phyloP scores from a whole-genome alignment of 208 protist species.

The Trypanosoma scelopori region DNA sequence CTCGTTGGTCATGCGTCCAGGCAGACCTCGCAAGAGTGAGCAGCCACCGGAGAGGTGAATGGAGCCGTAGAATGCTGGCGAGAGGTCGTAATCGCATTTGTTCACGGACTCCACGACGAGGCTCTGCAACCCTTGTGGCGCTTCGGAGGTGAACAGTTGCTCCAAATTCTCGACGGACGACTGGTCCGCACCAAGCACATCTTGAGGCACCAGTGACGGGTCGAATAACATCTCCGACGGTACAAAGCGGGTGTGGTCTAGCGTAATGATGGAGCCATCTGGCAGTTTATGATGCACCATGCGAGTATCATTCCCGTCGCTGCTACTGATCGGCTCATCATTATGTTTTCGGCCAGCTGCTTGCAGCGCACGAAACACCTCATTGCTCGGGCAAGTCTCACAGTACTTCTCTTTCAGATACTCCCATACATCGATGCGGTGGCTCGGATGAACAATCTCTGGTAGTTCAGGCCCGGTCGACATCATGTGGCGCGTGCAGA shows the following conservation, averaged over 20 bases:
- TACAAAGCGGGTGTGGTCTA: constrained; percentile 64
- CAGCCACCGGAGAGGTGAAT: constrained; percentile 94
- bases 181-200: constrained; percentile 46
- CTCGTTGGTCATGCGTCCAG: constrained; percentile 64
- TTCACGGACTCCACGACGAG: constrained; percentile 69
- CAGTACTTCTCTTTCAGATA: constrained; percentile 89
- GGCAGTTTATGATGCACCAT: constrained; percentile 65
- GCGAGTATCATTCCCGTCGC: constrained; percentile 27
- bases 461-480: constrained; percentile 33
- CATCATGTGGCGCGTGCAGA: constrained; percentile 61
- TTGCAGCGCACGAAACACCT: not conserved
- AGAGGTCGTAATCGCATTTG: constrained; percentile 83
- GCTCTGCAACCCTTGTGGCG: constrained; percentile 55
- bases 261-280: constrained; percentile 68
- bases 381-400: constrained; percentile 24
- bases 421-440: constrained; percentile 61
- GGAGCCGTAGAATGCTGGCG: constrained; percentile 76
- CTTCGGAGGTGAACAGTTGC: constrained; percentile 61
- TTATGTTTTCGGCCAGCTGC: constrained; percentile 1
- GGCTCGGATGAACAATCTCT: constrained; percentile 35
- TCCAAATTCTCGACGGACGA: constrained; percentile 53
- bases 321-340: not conserved
- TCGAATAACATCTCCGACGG: constrained; percentile 77
- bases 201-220: constrained; percentile 47
- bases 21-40: constrained; percentile 72